phyloP scores from a whole-genome alignment of 495 filamentous ascomycete genomes.

The Coniosporium apollinis region DNA sequence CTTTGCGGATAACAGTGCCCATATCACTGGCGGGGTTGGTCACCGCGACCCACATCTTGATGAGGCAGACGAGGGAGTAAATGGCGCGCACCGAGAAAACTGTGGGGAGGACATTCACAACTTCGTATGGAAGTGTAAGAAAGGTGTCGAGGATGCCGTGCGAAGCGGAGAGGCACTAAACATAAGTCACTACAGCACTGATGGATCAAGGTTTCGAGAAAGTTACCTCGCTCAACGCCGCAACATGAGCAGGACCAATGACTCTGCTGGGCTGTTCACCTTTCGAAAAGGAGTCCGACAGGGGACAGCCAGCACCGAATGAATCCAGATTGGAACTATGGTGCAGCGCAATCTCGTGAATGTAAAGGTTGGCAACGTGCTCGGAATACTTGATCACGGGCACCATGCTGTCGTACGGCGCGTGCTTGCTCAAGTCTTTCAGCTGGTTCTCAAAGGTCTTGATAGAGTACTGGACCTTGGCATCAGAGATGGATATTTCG shows the following conservation, averaged over 20 bases:
- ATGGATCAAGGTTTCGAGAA: too few relatives aligned
- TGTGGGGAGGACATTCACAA: conserved; percentile 56
- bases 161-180: conserved; percentile 52
- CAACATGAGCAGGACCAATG: conserved; percentile 33
- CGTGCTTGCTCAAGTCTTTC: conserved; percentile 43
- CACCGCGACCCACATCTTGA: conserved; percentile 74
- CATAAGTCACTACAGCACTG: conserved; percentile 52
- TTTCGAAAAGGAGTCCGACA: too few relatives aligned
- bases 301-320: too few relatives aligned
- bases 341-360: conserved; percentile 76
- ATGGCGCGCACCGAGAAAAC: conserved; percentile 63
- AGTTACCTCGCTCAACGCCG: too few relatives aligned
- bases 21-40: conserved; percentile 50
- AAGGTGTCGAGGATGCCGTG: conserved; percentile 62
- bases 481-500: conserved; percentile 49
- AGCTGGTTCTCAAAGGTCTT: conserved; percentile 63
- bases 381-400: conserved; percentile 20
- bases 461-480: conserved; percentile 55
- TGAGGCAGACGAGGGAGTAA: conserved; percentile 70
- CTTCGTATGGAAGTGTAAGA: conserved; percentile 37
- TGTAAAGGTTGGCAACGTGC: conserved; percentile 55
- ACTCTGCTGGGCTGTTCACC: conserved; percentile 7
- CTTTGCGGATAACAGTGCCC: conserved; percentile 57
- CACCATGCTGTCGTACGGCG: conserved; percentile 28
- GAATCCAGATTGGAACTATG: conserved; percentile 2